Percentiles rank a stretch among this genome's conserved stretches.
phyloP scores from a whole-genome alignment of 805 yeast genomes.

The Hanseniaspora pseudoguilliermondii region DNA sequence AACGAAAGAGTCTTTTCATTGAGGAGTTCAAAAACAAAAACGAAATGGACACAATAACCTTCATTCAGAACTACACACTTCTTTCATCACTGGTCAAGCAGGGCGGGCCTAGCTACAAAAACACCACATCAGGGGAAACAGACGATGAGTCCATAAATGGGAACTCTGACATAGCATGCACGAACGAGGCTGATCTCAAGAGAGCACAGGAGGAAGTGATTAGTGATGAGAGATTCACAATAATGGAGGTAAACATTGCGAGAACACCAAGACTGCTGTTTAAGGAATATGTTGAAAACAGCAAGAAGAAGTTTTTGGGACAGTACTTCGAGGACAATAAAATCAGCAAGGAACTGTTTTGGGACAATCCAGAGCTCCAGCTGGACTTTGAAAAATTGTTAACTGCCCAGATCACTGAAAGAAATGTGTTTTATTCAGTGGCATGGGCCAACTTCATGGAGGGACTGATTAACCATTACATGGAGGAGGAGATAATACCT shows the following conservation, averaged over 20 bases:
- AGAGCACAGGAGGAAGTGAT: background rate
- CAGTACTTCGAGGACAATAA: constrained; percentile 1
- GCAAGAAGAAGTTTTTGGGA: constrained; percentile 5
- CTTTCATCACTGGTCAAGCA: constrained; percentile 4
- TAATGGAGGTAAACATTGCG: background rate
- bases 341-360: background rate
- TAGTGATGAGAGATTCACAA: background rate
- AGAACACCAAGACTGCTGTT: background rate
- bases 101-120: constrained; percentile 7
- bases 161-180: background rate
- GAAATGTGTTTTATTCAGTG: constrained; percentile 27
- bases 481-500: constrained; percentile 27
- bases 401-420: constrained; percentile 19
- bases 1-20: background rate
- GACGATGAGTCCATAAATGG: background rate
- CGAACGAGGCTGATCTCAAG: background rate
- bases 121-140: background rate
- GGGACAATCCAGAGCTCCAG: background rate
- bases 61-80: constrained; percentile 2
- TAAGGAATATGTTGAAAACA: background rate
- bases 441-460: constrained; percentile 32
- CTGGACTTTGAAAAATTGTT: constrained; percentile 21
- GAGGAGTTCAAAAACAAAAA: background rate
- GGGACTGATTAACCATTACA: constrained; percentile 28
- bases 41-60: background rate